Evolutionary conservation across 768 basidiomycete species (phyloP).

Genomic region (Candolleomyces eurysporus): DNA sequence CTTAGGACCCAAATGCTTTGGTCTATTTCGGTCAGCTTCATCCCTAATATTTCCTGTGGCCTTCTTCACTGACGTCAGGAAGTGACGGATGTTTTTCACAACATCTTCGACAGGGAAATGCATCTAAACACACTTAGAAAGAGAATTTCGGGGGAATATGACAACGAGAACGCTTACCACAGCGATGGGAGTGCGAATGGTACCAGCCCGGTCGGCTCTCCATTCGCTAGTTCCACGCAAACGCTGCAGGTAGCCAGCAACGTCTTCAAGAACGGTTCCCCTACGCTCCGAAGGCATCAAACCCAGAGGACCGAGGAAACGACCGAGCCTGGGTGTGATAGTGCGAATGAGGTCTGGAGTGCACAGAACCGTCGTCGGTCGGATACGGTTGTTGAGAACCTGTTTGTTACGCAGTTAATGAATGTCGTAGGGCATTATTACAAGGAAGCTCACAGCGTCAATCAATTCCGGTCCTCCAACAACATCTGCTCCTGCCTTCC

Average conservation of each 20-base stretch:
- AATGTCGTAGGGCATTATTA: background rate
- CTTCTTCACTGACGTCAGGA: constrained; percentile 70
- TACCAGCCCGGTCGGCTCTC: constrained; percentile 87
- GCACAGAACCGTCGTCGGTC: constrained; percentile 82
- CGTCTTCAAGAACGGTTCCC: constrained; percentile 91
- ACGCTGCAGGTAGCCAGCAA: constrained; percentile 75
- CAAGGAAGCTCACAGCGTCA: constrained; percentile 62
- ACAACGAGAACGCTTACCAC: constrained; percentile 45
- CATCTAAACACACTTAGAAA: constrained; percentile 43
- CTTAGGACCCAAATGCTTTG: constrained; percentile 39
- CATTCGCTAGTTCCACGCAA: constrained; percentile 86
- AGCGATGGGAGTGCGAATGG: constrained; percentile 79
- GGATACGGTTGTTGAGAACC: constrained; percentile 72
- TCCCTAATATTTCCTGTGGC: constrained; percentile 71
- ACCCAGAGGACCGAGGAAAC: constrained; percentile 81
- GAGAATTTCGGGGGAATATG: background rate
- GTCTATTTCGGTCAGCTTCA: constrained; percentile 40
- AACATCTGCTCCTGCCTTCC: constrained; percentile 82
- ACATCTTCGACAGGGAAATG: constrained; percentile 75
- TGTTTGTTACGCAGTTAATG: constrained; percentile 21
- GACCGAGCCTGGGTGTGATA: constrained; percentile 79
- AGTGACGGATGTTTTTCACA: constrained; percentile 73
- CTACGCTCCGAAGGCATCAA: constrained; percentile 94
- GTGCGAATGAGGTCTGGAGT: constrained; percentile 75
- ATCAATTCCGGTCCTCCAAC: constrained; percentile 91